Conservation (phyloP, 2,329 filamentous ascomycete species). For the Curvularia sp. region DNA sequence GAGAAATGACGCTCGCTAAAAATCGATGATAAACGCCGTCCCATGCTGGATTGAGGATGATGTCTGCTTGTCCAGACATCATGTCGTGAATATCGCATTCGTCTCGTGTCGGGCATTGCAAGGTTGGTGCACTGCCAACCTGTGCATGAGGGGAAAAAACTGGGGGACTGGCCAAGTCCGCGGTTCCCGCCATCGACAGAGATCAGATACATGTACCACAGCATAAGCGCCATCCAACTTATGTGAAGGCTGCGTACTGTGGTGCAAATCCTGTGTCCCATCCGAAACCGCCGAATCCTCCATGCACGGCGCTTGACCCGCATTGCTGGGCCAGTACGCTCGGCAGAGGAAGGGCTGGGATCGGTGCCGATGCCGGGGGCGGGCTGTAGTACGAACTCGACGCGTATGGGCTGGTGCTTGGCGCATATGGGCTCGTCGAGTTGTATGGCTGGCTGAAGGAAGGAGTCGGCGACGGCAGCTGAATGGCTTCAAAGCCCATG, state of each 20-base stretch:
- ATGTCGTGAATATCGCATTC: slow-evolving; percentile 55
- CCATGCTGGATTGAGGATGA: slow-evolving; percentile 57
- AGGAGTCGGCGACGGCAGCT: slow-evolving; percentile 77
- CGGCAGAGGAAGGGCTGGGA: slow-evolving; percentile 80
- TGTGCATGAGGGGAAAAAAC: slow-evolving; percentile 33
- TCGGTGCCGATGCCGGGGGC: slow-evolving; percentile 74
- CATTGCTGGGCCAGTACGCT: slow-evolving; percentile 87
- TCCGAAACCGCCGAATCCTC: slow-evolving; percentile 77
- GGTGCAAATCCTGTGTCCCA: slow-evolving; percentile 86
- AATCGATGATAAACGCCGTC: slow-evolving; percentile 61
- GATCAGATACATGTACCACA: slow-evolving; percentile 33
- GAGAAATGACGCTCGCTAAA: slow-evolving; percentile 51
- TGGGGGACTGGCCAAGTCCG: slow-evolving; percentile 55
- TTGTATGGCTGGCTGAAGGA: slow-evolving; percentile 74
- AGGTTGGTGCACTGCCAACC: slow-evolving; percentile 52
- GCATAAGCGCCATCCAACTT: slow-evolving; percentile 52
- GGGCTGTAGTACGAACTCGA: slow-evolving; percentile 79
- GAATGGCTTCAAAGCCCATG: slow-evolving; percentile 70
- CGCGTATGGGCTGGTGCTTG: slow-evolving; percentile 67
- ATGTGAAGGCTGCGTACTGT: slow-evolving; percentile 79
- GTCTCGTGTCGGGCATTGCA: slow-evolving; percentile 53
- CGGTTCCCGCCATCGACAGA: slow-evolving; percentile 47
- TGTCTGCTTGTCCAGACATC: slow-evolving; percentile 48
- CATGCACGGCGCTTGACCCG: slow-evolving; percentile 68
- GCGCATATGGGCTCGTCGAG: slow-evolving; percentile 52